Evolutionary conservation across 371 early-diverging fungal species (phyloP), one percentile per base, ranked within the genome.

Genomic region (Lichtheimia ornata): DNA sequence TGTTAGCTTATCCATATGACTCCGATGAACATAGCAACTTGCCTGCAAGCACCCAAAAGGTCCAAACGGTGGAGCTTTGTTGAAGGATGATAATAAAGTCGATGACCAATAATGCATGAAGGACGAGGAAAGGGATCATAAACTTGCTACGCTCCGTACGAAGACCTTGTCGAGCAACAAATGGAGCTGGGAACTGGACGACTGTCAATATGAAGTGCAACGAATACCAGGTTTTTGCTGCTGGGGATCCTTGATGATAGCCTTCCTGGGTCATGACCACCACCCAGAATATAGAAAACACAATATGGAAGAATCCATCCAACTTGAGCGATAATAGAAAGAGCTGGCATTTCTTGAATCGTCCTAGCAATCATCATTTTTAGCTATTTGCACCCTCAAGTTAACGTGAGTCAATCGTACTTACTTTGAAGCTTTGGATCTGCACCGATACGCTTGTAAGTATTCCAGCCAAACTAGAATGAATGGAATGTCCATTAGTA

Each of bases 1-100:
- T 45, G 45, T 45, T 0, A 45, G 45, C 45, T 4, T 28, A 4
- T 27, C 27, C 18, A 0, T n/a, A 11, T 5, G 14, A 53, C 15
- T 54, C 5, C 1, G 9, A 35, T 35, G 9, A 2, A 35, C 4
- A 35, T 5, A 4, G 4, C 50, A 14, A 24, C 56, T 62, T 81
- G 74, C 81, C 81, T 62, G 76, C 75, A 28, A 81, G 51, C 14
- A 72, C 78, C 82, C 82, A 81, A 58, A 81, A 81, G 0, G 72
- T 67, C 82, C 82, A 81, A 25, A 62, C 61, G 15, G 64, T 59
- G 7, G 73, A 66, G 45, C 78, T 77, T 56, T 81, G 78, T 20
- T 70, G 70, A 24, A 81, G 50, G 2, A 81, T 58, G 13, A 77
- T 57, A 25, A 71, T 58, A 57, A 81, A 81, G 52, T 81, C 82